Conservation (phyloP, 257 asterid genomes). For the Hygrophila difformis region DNA sequence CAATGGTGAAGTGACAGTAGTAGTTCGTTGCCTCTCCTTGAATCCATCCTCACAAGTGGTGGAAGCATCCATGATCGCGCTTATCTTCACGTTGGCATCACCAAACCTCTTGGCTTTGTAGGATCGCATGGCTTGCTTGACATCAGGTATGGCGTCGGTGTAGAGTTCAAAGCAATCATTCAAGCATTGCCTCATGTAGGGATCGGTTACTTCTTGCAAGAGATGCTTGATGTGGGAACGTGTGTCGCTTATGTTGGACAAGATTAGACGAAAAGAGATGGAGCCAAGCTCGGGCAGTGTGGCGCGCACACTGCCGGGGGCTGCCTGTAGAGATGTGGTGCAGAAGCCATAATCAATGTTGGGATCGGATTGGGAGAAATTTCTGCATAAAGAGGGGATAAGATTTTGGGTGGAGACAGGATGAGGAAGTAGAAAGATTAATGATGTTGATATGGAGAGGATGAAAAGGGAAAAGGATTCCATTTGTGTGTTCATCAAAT, state of each 20-base stretch:
- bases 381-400: constrained; percentile 44
- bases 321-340: constrained; percentile 54
- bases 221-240: constrained; percentile 38
- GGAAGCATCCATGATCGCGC: constrained; percentile 42
- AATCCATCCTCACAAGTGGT: constrained; percentile 67
- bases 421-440: too few species aligned
- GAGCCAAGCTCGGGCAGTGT: constrained; percentile 41
- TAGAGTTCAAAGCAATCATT: constrained; percentile 47
- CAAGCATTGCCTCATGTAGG: constrained; percentile 26
- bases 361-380: constrained; percentile 26
- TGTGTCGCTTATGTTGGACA: constrained; percentile 64
- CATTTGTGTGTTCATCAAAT: too few species aligned
- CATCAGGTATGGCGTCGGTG: constrained; percentile 34
- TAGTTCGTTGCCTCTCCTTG: constrained; percentile 32
- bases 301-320: constrained; percentile 67
- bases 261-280: constrained; percentile 44
- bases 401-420: constrained; percentile 20
- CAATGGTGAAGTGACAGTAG: constrained; percentile 44
- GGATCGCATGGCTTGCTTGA: constrained; percentile 40
- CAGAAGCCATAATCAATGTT: constrained; percentile 59
- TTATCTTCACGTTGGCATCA: constrained; percentile 44
- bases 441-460: too few species aligned
- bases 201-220: constrained; percentile 23
- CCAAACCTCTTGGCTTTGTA: constrained; percentile 21
- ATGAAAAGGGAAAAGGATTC: too few species aligned